Evolutionary conservation across 805 yeast genomes (phyloP).

Genomic region (Jamesozyma hellenica): DNA sequence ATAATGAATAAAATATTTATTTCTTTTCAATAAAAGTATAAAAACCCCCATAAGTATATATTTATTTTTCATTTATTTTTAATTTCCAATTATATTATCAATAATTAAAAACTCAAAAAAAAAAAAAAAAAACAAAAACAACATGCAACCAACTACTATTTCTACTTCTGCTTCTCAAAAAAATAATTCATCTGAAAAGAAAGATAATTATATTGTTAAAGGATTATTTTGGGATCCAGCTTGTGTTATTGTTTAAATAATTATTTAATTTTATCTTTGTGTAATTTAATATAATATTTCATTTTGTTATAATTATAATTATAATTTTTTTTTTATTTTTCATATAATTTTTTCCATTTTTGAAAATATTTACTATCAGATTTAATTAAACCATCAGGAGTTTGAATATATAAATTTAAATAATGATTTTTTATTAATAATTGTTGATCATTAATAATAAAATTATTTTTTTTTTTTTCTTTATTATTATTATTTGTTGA

Average conservation of each 20-base stretch:
- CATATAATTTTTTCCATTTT: slow-evolving; percentile 3
- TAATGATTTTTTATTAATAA: slow-evolving; percentile 17
- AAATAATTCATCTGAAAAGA: slow-evolving; percentile 18
- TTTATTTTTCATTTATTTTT: too few relatives aligned
- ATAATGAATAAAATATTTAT: too few relatives aligned
- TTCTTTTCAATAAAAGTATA: too few relatives aligned
- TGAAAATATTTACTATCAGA: slow-evolving; percentile 8
- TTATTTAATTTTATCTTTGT: too few relatives aligned
- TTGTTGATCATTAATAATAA: neutral
- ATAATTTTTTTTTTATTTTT: too few relatives aligned
- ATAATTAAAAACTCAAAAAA: too few relatives aligned
- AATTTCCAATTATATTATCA: too few relatives aligned
- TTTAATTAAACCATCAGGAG: slow-evolving; percentile 23
- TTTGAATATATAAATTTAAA: slow-evolving; percentile 21
- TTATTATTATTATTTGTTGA: neutral
- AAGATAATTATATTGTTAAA: slow-evolving; percentile 18
- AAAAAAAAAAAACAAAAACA: slow-evolving; percentile 1
- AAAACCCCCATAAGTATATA: too few relatives aligned
- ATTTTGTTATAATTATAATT: too few relatives aligned
- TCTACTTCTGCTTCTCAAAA: slow-evolving; percentile 17
- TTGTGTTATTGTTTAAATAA: slow-evolving; percentile 18
- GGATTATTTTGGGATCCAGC: slow-evolving; percentile 18
- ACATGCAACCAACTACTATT: slow-evolving; percentile 22
- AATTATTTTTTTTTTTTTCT: neutral
- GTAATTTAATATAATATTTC: too few relatives aligned